phyloP scores from a whole-genome alignment of 177 flowering plant genomes.

The Vitis hybrid region DNA sequence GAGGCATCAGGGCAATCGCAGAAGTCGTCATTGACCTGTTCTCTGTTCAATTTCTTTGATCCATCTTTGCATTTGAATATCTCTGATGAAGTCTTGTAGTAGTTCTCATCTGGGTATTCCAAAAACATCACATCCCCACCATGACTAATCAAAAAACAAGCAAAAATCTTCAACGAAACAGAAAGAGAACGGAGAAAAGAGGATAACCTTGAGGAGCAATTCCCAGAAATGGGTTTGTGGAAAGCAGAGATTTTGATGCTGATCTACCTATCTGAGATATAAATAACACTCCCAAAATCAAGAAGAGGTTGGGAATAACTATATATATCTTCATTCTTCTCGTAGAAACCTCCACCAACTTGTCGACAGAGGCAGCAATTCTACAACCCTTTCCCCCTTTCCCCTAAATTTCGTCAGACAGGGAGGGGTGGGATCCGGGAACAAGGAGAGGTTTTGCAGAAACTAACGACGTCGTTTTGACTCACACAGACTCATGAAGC shows the following conservation, averaged over 20 bases:
- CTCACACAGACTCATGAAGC: not conserved
- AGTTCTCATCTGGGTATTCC: constrained; percentile 51
- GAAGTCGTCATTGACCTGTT: constrained; percentile 85
- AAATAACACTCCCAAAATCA: no score
- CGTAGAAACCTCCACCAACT: no score
- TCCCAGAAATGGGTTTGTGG: constrained; percentile 27
- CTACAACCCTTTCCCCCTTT: no score
- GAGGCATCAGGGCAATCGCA: constrained; percentile 97
- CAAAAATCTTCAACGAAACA: not conserved
- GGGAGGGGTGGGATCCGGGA: not conserved
- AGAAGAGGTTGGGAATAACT: no score
- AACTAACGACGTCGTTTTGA: not conserved
- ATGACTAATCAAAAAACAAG: not conserved
- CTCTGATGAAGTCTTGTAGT: constrained; percentile 51
- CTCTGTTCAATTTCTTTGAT: constrained; percentile 61
- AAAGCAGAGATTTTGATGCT: constrained; percentile 9
- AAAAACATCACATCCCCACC: not conserved
- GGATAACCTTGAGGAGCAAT: constrained; percentile 32
- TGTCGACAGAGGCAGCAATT: no score
- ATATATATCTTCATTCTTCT: no score
- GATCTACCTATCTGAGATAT: constrained; percentile 12
- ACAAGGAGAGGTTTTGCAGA: not conserved
- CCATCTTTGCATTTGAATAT: constrained; percentile 79
- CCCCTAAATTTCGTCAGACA: no score
- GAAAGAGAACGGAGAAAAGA: not conserved